A percentile compares a stretch with the other conserved stretches of the same genome.
phyloP scores from a whole-genome alignment of 306 rosid species.

The Benincasa hispida region DNA sequence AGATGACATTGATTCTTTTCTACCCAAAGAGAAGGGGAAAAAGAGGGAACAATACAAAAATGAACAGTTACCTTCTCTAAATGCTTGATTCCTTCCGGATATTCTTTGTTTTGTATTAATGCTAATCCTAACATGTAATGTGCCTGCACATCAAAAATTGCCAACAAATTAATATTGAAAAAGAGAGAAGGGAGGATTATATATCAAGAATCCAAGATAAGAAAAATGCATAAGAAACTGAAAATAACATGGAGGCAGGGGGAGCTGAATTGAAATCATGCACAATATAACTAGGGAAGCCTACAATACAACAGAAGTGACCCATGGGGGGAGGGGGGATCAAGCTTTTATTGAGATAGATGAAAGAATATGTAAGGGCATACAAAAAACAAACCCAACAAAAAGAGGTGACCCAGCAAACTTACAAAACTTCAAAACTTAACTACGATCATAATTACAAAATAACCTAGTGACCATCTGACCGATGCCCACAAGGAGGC shows the following conservation, averaged over 20 bases:
- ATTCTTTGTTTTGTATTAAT: constrained; percentile 44
- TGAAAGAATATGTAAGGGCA: too few relatives aligned
- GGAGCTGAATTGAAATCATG: too few relatives aligned
- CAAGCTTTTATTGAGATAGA: too few relatives aligned
- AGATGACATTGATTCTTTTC: not conserved
- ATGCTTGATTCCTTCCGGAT: constrained; percentile 52
- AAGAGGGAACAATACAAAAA: not conserved
- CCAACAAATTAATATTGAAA: not conserved
- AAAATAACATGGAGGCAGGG: too few relatives aligned
- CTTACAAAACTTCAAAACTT: too few relatives aligned
- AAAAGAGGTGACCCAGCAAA: too few relatives aligned
- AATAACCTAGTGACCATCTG: too few relatives aligned
- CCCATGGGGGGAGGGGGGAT: too few relatives aligned
- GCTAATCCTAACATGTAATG: constrained; percentile 91
- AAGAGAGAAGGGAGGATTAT: not conserved
- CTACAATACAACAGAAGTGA: too few relatives aligned
- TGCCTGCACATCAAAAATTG: constrained; percentile 40
- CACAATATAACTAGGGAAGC: too few relatives aligned
- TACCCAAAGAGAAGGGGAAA: not conserved
- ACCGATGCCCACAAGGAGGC: not conserved
- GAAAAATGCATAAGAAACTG: not conserved
- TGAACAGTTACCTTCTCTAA: constrained; percentile 58
- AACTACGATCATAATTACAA: too few relatives aligned
- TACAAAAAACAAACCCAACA: too few relatives aligned
- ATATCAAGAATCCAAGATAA: not conserved